These are phyloP conservation scores for Sanguinoderma infundibulare DNA, from an alignment of 1,284 basidiomycete genomes.

Conservation along the genomic window DNA sequence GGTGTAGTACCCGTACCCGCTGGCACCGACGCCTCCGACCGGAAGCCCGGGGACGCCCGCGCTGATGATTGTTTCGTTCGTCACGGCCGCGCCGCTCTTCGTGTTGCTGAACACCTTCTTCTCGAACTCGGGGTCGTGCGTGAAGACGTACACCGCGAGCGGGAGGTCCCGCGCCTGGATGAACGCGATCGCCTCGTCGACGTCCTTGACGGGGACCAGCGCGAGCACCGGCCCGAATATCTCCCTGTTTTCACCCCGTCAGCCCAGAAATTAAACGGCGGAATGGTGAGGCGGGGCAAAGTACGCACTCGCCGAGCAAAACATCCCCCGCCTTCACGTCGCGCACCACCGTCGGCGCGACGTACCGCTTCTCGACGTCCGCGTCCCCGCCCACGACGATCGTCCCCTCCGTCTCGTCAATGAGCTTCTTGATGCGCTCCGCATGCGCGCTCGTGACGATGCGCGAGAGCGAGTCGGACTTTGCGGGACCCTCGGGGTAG, in stretches of 20 bases:
- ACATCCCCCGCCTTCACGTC: constrained; percentile 69
- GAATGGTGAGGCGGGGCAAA: background rate
- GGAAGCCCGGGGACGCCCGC: constrained; percentile 65
- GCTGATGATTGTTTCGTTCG: constrained; percentile 70
- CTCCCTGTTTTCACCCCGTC: constrained; percentile 31
- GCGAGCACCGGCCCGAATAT: constrained; percentile 57
- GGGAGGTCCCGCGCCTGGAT: constrained; percentile 71
- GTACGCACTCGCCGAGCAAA: constrained; percentile 70
- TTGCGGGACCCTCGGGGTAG: constrained; percentile 53
- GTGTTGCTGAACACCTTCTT: constrained; percentile 71
- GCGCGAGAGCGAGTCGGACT: constrained; percentile 48
- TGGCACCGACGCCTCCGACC: constrained; percentile 75
- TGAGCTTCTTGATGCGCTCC: constrained; percentile 62
- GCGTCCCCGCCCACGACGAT: constrained; percentile 74
- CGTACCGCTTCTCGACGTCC: constrained; percentile 60
- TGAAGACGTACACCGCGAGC: constrained; percentile 79
- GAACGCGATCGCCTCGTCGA: constrained; percentile 76
- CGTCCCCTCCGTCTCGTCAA: constrained; percentile 74
- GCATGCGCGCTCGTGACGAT: constrained; percentile 61
- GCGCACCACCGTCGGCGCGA: constrained; percentile 72
- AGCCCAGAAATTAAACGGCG: background rate
- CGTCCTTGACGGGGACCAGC: constrained; percentile 72
- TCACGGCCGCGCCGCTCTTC: constrained; percentile 65
- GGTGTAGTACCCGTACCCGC: constrained; percentile 68
- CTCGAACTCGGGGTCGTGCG: constrained; percentile 62